Evolutionary conservation across 176 grass and related monocot species (phyloP), one percentile per base, ranked within the genome.

Genomic region (Lolium rigidum): DNA sequence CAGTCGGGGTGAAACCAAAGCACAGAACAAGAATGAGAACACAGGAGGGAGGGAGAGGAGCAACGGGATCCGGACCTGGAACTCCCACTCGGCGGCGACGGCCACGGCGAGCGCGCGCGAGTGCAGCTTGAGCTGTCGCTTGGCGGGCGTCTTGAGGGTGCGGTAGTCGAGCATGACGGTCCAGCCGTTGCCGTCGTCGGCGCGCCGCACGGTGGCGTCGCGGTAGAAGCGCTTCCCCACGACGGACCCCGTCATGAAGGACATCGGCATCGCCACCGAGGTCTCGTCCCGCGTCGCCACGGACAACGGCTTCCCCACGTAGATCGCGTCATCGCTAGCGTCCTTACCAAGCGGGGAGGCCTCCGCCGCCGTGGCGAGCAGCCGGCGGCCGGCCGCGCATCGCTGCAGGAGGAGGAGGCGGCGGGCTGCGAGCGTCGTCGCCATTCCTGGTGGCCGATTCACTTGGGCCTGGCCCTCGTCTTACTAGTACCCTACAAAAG

Each of bases 91-190:
- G 52, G 88, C 94, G 17, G 97, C 94, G 18, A 99, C 82, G 80
- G 92, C 97, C 85, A 91, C 88, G 77, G 97, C 92, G 13, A 99
- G 92, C 50, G 75, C 44, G 4, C 90, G 92, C 21, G 88, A 91
- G 69, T 79, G 89, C 54, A 99, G 92, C 88, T 96, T 99, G 79
- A 99, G 86, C 20, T 61, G 86, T 2, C 94, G 77, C 85, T 99
- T 99, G 2, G 92, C 91, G 16, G 97, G 97, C 51, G 94, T 87
- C 79, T 99, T 99, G 49, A 99, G 92, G 28, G 97, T 99, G 64
- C 94, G 85, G 89, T 99, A 99, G 69, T 99, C 97, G n/a, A 99
- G 94, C 94, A 99, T 99, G 82, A 99, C 97, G 9, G 97, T 91
- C 97, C 97, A 99, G 41, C 94, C 97, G 63, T 99, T 99, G 7